Evolutionary conservation across 441 rosid species (phyloP), one percentile per base, ranked within the genome.

Genomic region (Erysimum pusillum): DNA sequence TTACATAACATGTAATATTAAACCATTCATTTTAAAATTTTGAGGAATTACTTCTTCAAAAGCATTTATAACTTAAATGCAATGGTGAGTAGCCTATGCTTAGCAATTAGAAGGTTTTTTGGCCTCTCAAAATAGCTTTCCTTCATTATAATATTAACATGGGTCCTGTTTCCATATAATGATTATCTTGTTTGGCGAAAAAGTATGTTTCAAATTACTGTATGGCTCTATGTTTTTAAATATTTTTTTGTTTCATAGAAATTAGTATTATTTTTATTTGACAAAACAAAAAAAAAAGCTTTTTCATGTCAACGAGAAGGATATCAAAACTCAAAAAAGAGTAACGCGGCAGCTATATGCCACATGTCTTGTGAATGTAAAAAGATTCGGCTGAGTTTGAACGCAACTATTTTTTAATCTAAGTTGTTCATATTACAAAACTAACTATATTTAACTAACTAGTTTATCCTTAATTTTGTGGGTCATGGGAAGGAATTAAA

Each of bases 311-410:
- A 39, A 63, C 28, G 10, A 59, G 59, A 45, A 46, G 13, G 17
- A 28, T 44, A 54, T 38, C 3, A 38, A 59, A 59, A 59, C 9
- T 32, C 36, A 15, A 56, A 17, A 48, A 74, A 22, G 46, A 42
- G 52, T 35, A 46, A 36, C 17, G 44, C 18, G 13, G 65, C 28
- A 74, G 73, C 54, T 59, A 49, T 38, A 49, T 15, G 62, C 10
- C 74, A 75, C 68, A 67, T 59, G 68, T 75, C 25, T n/a, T 60
- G 56, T 75, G 79, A 75, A 38, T 59, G 61, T 38, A 67, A 75
- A 70, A 59, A 59, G 56, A 67, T 67, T 75, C 63, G 62, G 62
- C 74, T 67, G 79, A 39, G 74, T 67, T 59, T 67, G 68, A 75
- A 75, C 74, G 74, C 79, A 49, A 67, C 74, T 62, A 38, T 48